Percentiles rank a stretch among this genome's conserved stretches.
Conservation (phyloP, 805 yeast genomes). For the Priceomyces castillae region DNA sequence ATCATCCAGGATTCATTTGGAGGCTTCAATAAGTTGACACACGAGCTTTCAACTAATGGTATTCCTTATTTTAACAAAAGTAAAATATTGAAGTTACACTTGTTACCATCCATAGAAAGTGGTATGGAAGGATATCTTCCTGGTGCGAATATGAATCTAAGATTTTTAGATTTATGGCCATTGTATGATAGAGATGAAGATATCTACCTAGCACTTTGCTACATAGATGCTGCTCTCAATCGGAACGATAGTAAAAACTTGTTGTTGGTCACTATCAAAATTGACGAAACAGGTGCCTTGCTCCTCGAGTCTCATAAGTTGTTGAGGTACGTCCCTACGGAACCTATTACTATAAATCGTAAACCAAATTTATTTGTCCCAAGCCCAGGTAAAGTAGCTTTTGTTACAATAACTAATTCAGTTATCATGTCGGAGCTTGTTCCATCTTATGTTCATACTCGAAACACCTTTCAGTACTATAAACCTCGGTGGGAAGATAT, state of each 20-base stretch:
- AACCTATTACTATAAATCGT: constrained; percentile 8
- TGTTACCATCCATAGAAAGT: constrained; percentile 27
- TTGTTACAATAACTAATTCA: constrained; percentile 56
- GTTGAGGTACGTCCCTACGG: constrained; percentile 35
- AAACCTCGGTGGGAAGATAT: constrained; percentile 79
- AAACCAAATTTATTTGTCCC: constrained; percentile 57
- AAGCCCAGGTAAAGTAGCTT: constrained; percentile 56
- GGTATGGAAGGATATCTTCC: constrained; percentile 43
- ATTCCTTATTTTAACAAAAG: constrained; percentile 24
- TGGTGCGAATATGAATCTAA: constrained; percentile 47
- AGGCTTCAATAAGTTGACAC: constrained; percentile 27
- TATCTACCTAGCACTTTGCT: constrained; percentile 42
- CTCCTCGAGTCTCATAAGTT: constrained; percentile 66
- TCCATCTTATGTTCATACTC: constrained; percentile 19
- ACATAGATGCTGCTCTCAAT: constrained; percentile 15
- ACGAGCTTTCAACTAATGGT: constrained; percentile 29
- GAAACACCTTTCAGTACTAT: constrained; percentile 24
- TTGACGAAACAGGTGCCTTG: constrained; percentile 49
- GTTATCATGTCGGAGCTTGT: constrained; percentile 63
- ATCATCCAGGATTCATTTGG: constrained; percentile 48
- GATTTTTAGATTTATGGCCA: constrained; percentile 62
- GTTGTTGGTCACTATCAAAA: constrained; percentile 53
- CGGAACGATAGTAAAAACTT: constrained; percentile 24
- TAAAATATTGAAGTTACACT: constrained; percentile 29
- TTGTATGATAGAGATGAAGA: constrained; percentile 33